Evolutionary conservation across 2,329 filamentous ascomycete species (phyloP), one percentile per base, ranked within the genome.

Genomic region (Fusarium sp.): DNA sequence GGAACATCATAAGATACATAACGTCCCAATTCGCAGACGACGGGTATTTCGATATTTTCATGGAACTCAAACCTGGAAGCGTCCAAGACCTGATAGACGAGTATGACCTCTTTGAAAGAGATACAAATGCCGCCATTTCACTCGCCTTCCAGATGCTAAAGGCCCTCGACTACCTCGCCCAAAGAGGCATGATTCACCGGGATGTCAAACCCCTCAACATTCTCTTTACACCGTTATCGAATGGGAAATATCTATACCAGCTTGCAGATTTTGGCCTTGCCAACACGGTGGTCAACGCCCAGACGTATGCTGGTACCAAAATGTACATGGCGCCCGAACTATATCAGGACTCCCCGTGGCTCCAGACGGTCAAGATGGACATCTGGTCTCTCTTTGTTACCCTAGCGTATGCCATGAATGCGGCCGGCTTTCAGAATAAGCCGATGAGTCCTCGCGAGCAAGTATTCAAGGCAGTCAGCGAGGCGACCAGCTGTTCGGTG

Each of bases 381-480:
- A 57, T 80, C 16, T 80, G 75, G 78, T 80, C 77, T 4, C 68
- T 80, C 16, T 80, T 67, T 59, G 73, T 77, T 31, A 77, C 79
- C 22, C 29, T 63, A 29, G 31, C 29, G 3, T 67, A 58, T 33
- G 50, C 39, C 11, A 48, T 58, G 39, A n/a, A 67, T 52, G 52
- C 31, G 9, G 31, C 24, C 14, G 29, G 22, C 29, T 67, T 64
- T 31, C 59, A 4, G 3, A 11, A 3, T 1, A 64, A 35, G 52
- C 14, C 11, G 22, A 22, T 24, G 18, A 7, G 22, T 6, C 37
- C 18, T 37, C 18, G 13, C 8, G 5, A 29, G 8, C 33, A 37
- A 33, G 22, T 20, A 62, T 18, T 63, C 29, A 37, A 58, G 31
- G 59, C 50, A 18, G 29, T 41, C 20, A 11, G 41, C 18, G 65